Evolutionary conservation across 2,329 filamentous ascomycete species (phyloP).

Genomic region (Celoporthe dispersa): DNA sequence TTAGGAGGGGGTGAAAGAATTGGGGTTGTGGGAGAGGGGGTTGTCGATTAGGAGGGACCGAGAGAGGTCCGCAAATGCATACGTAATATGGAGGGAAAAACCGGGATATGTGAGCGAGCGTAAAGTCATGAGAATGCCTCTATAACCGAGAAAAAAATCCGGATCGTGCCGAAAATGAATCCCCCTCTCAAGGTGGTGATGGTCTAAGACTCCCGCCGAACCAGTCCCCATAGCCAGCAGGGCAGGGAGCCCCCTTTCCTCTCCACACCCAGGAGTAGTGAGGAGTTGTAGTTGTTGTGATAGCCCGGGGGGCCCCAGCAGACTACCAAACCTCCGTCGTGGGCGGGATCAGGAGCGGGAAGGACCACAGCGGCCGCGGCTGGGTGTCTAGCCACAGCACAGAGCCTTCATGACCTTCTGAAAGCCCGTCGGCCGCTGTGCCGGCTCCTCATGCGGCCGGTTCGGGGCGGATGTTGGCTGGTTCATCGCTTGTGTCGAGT

Average conservation of each 20-base stretch:
- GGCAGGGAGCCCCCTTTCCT: constrained; percentile 15
- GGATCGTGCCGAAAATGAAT: constrained; percentile 29
- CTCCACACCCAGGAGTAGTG: constrained; percentile 13
- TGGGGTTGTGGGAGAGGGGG: neutral
- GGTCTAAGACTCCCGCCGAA: constrained; percentile 24
- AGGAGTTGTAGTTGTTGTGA: neutral
- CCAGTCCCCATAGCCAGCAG: constrained; percentile 18
- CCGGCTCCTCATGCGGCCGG: constrained; percentile 57
- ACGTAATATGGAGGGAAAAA: constrained; percentile 29
- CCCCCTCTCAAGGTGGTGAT: constrained; percentile 18
- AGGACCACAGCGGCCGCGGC: constrained; percentile 30
- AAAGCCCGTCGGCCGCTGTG: constrained; percentile 75
- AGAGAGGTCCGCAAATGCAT: constrained; percentile 29
- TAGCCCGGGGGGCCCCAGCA: neutral
- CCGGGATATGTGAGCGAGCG: constrained; percentile 30
- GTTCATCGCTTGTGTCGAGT: constrained; percentile 63
- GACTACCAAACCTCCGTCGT: constrained; percentile 22
- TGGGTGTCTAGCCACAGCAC: constrained; percentile 74
- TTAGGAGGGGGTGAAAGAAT: constrained; percentile 17
- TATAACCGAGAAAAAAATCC: constrained; percentile 30
- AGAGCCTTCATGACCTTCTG: constrained; percentile 92
- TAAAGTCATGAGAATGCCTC: constrained; percentile 31
- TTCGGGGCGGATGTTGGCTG: constrained; percentile 58
- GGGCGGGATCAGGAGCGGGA: constrained; percentile 15
- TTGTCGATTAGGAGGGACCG: constrained; percentile 30